Percentiles rank a stretch among this genome's conserved stretches.
Conservation (phyloP, 495 filamentous ascomycete genomes). For the Margaritispora aquatica region DNA sequence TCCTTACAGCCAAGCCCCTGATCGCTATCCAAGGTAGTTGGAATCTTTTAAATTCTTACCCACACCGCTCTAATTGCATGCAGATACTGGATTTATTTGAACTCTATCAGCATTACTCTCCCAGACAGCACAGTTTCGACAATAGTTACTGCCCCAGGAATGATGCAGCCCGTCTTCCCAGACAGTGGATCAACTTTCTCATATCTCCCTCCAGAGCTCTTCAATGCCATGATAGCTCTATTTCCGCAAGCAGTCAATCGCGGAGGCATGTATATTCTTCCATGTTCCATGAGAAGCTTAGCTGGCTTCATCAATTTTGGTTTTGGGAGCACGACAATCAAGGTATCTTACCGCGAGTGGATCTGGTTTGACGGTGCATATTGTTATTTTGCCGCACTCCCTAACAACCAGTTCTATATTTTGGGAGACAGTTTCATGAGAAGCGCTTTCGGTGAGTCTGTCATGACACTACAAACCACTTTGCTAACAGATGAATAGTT, state of each 20-base stretch:
- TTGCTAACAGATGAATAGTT: not conserved
- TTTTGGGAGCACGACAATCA: conserved; percentile 9
- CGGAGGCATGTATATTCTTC: not conserved
- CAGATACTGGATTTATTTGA: conserved; percentile 17
- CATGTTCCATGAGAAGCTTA: not conserved
- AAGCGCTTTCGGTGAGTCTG: not conserved
- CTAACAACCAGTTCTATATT: too few relatives aligned
- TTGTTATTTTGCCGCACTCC: conserved; percentile 1
- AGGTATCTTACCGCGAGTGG: conserved; percentile 8
- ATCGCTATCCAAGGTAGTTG: conserved; percentile 4
- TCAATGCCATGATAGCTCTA: not conserved
- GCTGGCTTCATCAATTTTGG: conserved; percentile 7
- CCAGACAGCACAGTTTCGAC: not conserved
- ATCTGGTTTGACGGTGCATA: not conserved
- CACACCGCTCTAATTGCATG: not conserved
- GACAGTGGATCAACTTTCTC: conserved; percentile 9
- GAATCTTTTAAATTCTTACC: too few relatives aligned
- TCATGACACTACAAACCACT: too few relatives aligned
- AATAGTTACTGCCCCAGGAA: not conserved
- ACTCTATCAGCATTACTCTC: conserved; percentile 1
- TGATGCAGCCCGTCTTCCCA: conserved; percentile 5
- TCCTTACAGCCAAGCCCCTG: not conserved
- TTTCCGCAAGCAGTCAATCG: not conserved
- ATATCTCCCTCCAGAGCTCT: not conserved
- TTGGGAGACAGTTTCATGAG: not conserved